A percentile compares a stretch with the other conserved stretches of the same genome.
These are phyloP conservation scores for Sporodiniella umbellata DNA, from an alignment of 371 early-diverging fungal species.

Conservation along the genomic window DNA sequence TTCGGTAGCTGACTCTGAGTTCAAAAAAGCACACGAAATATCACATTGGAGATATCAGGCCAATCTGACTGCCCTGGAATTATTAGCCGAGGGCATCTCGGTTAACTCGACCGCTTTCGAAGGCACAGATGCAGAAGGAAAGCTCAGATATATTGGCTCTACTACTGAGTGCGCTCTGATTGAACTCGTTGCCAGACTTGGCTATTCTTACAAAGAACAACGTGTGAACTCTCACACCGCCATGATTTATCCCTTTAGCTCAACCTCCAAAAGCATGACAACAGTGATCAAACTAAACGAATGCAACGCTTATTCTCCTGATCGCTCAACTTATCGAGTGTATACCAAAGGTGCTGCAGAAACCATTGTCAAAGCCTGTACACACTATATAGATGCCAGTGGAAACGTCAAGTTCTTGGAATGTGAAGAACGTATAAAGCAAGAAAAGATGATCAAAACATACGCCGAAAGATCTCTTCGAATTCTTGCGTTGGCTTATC, in stretches of 20 bases:
- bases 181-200: constrained; percentile 47
- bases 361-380: constrained; percentile 44
- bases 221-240: constrained; percentile 30
- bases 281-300: constrained; percentile 28
- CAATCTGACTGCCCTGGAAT: constrained; percentile 16
- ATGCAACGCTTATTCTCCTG: constrained; percentile 16
- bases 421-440: constrained; percentile 20
- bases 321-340: constrained; percentile 25
- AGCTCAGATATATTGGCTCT: constrained; percentile 43
- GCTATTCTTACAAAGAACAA: constrained; percentile 37
- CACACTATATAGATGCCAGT: constrained; percentile 33
- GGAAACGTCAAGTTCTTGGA: constrained; percentile 38
- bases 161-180: constrained; percentile 61
- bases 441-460: constrained; percentile 39
- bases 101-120: constrained; percentile 78
- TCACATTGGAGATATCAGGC: constrained; percentile 38
- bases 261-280: constrained; percentile 58
- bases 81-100: constrained; percentile 47
- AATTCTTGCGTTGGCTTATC: constrained; percentile 68
- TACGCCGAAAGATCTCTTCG: constrained; percentile 68
- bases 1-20: constrained; percentile 23
- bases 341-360: constrained; percentile 63
- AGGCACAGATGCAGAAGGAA: constrained; percentile 50
- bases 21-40: constrained; percentile 6
- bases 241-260: constrained; percentile 54